phyloP scores from a whole-genome alignment of 2,329 filamentous ascomycete genomes.

The Colletotrichum aenigma region DNA sequence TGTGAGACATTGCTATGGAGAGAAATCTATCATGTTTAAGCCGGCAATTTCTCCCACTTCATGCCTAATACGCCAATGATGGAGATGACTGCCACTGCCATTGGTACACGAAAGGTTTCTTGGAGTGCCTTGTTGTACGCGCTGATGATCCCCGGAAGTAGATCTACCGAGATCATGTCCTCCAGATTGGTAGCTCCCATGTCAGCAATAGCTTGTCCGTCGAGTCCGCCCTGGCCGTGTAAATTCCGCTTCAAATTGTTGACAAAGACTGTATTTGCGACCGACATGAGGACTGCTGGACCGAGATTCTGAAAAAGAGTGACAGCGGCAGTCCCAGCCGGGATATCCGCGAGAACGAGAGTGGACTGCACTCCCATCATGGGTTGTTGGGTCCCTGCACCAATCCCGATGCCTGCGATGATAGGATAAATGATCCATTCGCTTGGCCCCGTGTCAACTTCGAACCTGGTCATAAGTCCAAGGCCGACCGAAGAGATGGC shows the following conservation, averaged over 20 bases:
- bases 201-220: constrained; percentile 33
- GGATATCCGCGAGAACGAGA: constrained; percentile 16
- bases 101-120: constrained; percentile 62
- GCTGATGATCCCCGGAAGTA: constrained; percentile 55
- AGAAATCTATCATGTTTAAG: background rate
- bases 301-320: constrained; percentile 15
- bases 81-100: constrained; percentile 37
- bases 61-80: constrained; percentile 6
- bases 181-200: constrained; percentile 62
- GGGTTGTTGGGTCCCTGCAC: constrained; percentile 28
- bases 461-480: constrained; percentile 7
- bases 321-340: constrained; percentile 14
- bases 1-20: background rate
- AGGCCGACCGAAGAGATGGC: constrained; percentile 30
- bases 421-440: constrained; percentile 28
- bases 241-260: constrained; percentile 28
- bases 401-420: constrained; percentile 28
- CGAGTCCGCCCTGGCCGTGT: constrained; percentile 24
- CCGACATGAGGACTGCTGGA: constrained; percentile 11
- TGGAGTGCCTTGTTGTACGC: constrained; percentile 70
- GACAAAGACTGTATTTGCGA: constrained; percentile 14
- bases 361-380: constrained; percentile 29
- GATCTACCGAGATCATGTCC: constrained; percentile 46
- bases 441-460: background rate
- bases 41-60: constrained; percentile 12